Percentiles rank a stretch among this genome's conserved stretches.
Evolutionary conservation across 1,284 basidiomycete species (phyloP).

Genomic region (Bjerkandera adusta): DNA sequence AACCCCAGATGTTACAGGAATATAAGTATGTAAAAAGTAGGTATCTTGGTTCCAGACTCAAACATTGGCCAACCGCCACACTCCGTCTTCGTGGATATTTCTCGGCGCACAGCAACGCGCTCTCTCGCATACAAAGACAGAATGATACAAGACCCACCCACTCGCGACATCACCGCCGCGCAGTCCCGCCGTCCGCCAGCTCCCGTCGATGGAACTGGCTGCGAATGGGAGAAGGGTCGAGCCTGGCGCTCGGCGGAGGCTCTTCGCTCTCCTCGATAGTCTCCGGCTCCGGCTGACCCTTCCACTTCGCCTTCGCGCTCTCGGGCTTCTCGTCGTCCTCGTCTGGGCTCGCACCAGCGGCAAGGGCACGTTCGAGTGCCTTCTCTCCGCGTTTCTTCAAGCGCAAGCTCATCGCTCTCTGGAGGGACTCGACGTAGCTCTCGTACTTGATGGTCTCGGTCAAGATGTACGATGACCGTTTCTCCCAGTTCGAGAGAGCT

Average conservation of each 20-base stretch:
- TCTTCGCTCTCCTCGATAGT: slow-evolving; percentile 53
- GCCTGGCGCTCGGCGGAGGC: slow-evolving; percentile 40
- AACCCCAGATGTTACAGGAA: no score
- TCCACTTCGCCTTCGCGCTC: slow-evolving; percentile 43
- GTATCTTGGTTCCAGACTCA: no score
- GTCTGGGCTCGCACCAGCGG: slow-evolving; percentile 33
- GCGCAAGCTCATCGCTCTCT: slow-evolving; percentile 76
- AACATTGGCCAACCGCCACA: no score
- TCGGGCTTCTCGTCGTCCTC: slow-evolving; percentile 35
- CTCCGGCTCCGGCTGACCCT: slow-evolving; percentile 43
- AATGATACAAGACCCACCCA: no score
- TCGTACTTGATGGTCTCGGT: slow-evolving; percentile 95
- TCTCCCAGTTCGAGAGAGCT: slow-evolving; percentile 90
- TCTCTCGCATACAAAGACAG: no score
- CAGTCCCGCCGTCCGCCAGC: slow-evolving; percentile 33
- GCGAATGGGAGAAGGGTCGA: slow-evolving; percentile 24
- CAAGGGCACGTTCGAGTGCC: slow-evolving; percentile 75
- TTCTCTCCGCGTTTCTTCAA: slow-evolving; percentile 86
- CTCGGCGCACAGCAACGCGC: no score
- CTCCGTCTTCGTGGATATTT: no score
- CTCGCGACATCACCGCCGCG: slow-evolving; percentile 2
- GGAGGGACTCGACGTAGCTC: slow-evolving; percentile 90
- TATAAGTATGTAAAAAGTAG: no score
- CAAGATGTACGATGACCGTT: slow-evolving; percentile 84
- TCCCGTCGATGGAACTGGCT: slow-evolving; percentile 43